Conservation (phyloP, 495 filamentous ascomycete species). For the Penicillium turbatum region DNA sequence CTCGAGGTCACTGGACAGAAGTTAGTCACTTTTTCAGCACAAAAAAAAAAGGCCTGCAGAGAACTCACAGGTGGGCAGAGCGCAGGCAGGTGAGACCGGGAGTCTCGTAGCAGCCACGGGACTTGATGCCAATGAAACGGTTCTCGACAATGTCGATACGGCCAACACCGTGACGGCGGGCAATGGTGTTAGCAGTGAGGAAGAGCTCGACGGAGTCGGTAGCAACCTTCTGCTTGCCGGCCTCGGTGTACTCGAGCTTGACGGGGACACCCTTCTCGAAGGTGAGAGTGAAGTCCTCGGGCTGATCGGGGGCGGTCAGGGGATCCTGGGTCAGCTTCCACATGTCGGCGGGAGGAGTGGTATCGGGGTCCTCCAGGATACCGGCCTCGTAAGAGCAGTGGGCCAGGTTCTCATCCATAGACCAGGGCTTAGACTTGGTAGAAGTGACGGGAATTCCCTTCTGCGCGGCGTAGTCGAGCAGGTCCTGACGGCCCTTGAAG, state of each 20-base stretch:
- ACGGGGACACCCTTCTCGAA: constrained; percentile 84
- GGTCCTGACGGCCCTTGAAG: constrained; percentile 79
- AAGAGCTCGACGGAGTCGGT: constrained; percentile 80
- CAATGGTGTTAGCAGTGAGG: constrained; percentile 73
- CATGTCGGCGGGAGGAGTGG: constrained; percentile 68
- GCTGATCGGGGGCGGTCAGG: constrained; percentile 66
- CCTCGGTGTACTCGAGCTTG: constrained; percentile 59
- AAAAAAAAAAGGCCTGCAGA: too few relatives aligned
- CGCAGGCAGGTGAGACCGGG: constrained; percentile 68
- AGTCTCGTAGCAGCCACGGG: constrained; percentile 88
- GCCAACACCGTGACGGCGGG: constrained; percentile 71
- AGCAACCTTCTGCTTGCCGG: constrained; percentile 50
- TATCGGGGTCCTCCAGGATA: constrained; percentile 49
- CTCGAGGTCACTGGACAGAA: constrained; percentile 60
- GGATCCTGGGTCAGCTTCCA: constrained; percentile 82
- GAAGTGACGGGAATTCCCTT: constrained; percentile 80
- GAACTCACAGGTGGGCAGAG: constrained; percentile 60
- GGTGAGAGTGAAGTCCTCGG: constrained; percentile 69
- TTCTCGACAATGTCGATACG: constrained; percentile 90
- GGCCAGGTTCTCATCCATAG: constrained; percentile 79
- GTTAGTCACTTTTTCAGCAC: constrained; percentile 9
- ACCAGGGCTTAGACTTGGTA: constrained; percentile 84
- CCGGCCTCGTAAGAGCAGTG: constrained; percentile 92
- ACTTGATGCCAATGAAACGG: constrained; percentile 82
- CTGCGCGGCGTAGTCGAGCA: constrained; percentile 79